phyloP scores from a whole-genome alignment of 495 filamentous ascomycete genomes.

The Darksidea phi region DNA sequence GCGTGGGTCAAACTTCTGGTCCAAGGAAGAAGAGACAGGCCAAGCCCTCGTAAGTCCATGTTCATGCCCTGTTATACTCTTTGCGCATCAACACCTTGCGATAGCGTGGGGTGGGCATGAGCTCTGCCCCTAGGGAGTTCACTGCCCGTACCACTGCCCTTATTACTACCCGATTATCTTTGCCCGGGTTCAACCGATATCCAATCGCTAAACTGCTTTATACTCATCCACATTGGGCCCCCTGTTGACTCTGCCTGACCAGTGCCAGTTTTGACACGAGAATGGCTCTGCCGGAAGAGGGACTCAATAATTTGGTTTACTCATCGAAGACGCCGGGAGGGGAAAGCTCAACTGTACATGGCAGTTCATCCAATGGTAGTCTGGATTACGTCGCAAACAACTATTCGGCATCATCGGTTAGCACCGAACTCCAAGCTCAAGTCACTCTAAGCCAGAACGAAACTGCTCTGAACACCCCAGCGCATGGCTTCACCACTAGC shows the following conservation, averaged over 20 bases:
- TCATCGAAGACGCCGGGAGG: constrained; percentile 13
- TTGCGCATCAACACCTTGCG: too few species aligned
- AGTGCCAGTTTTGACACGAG: constrained; percentile 17
- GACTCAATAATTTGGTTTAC: constrained; percentile 14
- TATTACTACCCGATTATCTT: constrained; percentile 16
- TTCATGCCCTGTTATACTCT: background rate
- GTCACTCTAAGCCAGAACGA: constrained; percentile 13
- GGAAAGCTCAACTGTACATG: constrained; percentile 13
- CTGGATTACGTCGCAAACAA: constrained; percentile 15
- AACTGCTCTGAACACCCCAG: constrained; percentile 17
- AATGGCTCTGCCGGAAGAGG: constrained; percentile 17
- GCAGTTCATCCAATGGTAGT: constrained; percentile 12
- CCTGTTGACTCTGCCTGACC: constrained; percentile 18
- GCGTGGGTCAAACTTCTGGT: too few species aligned
- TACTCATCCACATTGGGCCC: constrained; percentile 10
- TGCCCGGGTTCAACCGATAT: constrained; percentile 12
- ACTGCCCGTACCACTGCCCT: constrained; percentile 8
- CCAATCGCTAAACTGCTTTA: constrained; percentile 16
- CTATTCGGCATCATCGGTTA: constrained; percentile 18
- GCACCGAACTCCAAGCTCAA: constrained; percentile 14
- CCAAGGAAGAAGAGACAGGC: background rate
- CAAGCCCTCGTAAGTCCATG: constrained; percentile 2
- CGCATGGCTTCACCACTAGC: constrained; percentile 11
- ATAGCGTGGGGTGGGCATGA: constrained; percentile 5
- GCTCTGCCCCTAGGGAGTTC: constrained; percentile 4